These are phyloP conservation scores for Trifolium pratense DNA, from an alignment of 306 rosid species.

Conservation along the genomic window DNA sequence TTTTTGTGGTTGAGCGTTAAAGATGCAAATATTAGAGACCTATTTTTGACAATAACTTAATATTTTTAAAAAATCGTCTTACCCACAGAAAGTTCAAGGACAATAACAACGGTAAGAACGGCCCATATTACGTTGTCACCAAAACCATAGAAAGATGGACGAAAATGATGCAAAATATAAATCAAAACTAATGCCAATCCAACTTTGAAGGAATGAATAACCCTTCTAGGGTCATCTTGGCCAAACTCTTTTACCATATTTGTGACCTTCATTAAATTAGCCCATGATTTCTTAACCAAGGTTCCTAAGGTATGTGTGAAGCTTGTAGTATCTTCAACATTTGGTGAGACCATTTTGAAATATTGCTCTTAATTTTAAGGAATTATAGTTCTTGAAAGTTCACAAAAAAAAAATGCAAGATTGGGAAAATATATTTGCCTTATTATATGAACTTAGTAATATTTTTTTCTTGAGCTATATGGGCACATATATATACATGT, in stretches of 20 bases:
- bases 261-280: conserved; percentile 38
- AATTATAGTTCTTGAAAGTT: neutral
- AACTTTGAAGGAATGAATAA: conserved; percentile 67
- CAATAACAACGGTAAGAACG: conserved; percentile 70
- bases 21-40: neutral
- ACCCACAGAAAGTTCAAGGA: conserved; percentile 82
- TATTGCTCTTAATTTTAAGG: neutral
- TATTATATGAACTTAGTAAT: neutral
- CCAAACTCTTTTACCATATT: conserved; percentile 45
- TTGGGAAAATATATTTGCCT: neutral
- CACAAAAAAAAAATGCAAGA: neutral
- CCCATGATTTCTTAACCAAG: conserved; percentile 36
- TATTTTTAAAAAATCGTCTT: neutral
- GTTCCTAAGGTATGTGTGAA: conserved; percentile 20
- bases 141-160: conserved; percentile 63
- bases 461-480: neutral
- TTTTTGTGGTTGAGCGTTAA: neutral
- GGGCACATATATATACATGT: neutral
- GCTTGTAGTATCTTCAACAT: conserved; percentile 15
- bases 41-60: too few relatives aligned
- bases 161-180: conserved; percentile 60
- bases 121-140: conserved; percentile 76
- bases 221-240: conserved; percentile 72
- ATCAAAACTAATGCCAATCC: conserved; percentile 65
- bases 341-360: conserved; percentile 35